Evolutionary conservation across 768 basidiomycete species (phyloP).

Genomic region (Gautieria morchelliformis): DNA sequence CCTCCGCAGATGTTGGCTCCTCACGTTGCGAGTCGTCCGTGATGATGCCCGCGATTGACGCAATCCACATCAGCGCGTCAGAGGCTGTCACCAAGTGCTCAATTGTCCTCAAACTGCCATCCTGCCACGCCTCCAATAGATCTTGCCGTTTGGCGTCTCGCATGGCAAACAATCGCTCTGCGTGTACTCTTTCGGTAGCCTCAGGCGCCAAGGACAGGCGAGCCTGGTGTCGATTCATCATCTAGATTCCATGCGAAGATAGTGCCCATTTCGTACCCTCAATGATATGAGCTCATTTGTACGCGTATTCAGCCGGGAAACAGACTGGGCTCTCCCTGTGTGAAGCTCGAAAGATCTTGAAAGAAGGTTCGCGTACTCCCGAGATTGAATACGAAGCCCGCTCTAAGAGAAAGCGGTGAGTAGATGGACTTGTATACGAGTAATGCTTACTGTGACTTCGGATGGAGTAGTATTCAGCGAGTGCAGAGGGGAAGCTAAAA

Average conservation of each 20-base stretch:
- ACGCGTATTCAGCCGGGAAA: constrained; percentile 24
- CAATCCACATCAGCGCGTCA: constrained; percentile 21
- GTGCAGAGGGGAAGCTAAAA: neutral
- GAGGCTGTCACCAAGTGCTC: constrained; percentile 20
- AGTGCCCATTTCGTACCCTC: constrained; percentile 11
- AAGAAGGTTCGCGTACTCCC: constrained; percentile 25
- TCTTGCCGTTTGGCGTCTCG: constrained; percentile 23
- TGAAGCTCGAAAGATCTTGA: constrained; percentile 22
- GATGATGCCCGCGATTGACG: neutral
- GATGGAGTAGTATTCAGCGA: constrained; percentile 9
- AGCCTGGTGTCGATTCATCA: neutral
- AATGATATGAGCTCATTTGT: constrained; percentile 23
- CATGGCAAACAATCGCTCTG: constrained; percentile 22
- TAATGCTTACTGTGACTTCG: constrained; percentile 4
- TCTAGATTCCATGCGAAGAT: neutral
- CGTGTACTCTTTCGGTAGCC: constrained; percentile 17
- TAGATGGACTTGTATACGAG: neutral
- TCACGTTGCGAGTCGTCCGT: neutral
- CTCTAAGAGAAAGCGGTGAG: constrained; percentile 15
- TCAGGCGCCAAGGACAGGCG: constrained; percentile 6
- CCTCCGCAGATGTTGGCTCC: neutral
- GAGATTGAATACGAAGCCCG: constrained; percentile 25
- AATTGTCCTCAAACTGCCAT: constrained; percentile 21
- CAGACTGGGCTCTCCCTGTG: constrained; percentile 29
- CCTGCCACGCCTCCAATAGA: constrained; percentile 9